Evolutionary conservation across 805 yeast species (phyloP), one percentile per base, ranked within the genome.

Genomic region (Hanseniaspora singularis): DNA sequence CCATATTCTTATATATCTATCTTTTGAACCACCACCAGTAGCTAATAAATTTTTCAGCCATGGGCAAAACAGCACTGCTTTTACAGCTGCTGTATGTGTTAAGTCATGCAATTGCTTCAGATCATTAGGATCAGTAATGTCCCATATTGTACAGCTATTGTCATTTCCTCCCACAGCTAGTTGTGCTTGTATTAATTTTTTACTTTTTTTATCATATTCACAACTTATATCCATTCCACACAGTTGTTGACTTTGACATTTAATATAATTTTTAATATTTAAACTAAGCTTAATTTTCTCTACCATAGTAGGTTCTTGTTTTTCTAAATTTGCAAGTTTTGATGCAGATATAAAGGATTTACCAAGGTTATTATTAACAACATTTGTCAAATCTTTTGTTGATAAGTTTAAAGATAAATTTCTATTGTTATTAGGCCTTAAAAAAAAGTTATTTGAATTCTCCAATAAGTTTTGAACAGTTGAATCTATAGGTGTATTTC

Each of bases 11-110:
- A 87, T 73, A n/a, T 72, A 72, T 42, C 88, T 66, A 59, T 88
- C 96, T 54, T 76, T 78, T 18, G 80, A 74, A 0, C 96, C 96
- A 2, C 92, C 96, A 0, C 96, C 96, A 0, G 96, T 86, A 0
- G 89, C 96, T 30, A 88, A 60, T 8, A 88, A 63, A 2, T 81
- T 70, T 12, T 76, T 76, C 16, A 85, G 71, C 96, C 96, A 87
- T 0, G 96, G 96, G 58, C 96, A 88, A 55, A 75, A 88, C 3
- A 89, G 81, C 38, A 88, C 66, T 0, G 95, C 96, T 55, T 87
- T 87, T 0, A 88, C 88, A 0, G 96, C 96, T 1, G 95, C 94
- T 2, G 67, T 64, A 56, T 88, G 96, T 1, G 70, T 74, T 43
- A 87, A 64, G 9, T 62, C 58, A 56, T 69, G 75, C 50, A 64